Evolutionary conservation across 352 stramenopile genomes (phyloP), one percentile per base, ranked within the genome.

Genomic region (Peronospora destructor): DNA sequence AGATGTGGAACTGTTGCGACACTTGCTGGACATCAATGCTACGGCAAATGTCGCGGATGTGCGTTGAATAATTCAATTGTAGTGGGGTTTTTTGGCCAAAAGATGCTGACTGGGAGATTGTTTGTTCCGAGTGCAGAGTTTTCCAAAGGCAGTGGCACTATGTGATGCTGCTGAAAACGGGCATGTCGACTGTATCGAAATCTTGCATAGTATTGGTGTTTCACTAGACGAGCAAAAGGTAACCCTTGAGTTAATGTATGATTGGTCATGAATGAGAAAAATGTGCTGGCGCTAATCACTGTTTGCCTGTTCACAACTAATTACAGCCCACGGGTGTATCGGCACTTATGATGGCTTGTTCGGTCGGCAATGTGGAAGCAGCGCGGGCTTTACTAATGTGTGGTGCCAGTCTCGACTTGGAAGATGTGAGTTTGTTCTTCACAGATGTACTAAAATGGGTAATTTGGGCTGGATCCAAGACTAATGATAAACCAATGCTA

Each of bases 141-240:
- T 91, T 25, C 71, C 76, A 3, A 87, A 89, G 42, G 77, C 82
- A 10, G 74, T 90, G 35, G 66, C 82, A 23, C 49, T 93, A 25
- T 93, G 82, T 57, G 82, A 93, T 45, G 82, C 82, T 5, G 79
- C 78, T 4, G 82, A 93, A 42, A 74, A 89, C 41, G 76, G 74
- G 26, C 79, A 91, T 50, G 79, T 93, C 28, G 82, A 93, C 38
- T 89, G 79, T 45, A 68, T 93, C 32, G 82, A 93, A 34, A 67
- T 90, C 25, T 64, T 93, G 12, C 79, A 93, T 42, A 72, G 73
- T 14, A 71, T 90, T 58, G 82, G 82, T 6, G 74, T 93, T 17
- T 90, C 77, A 7, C 61, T 91, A 12, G 77, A 93, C 37, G 82
- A 87, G 25, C 79, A 89, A 68, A 93, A 91, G 78, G 76, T 89